Percentiles rank a stretch among this genome's conserved stretches.
phyloP scores from a whole-genome alignment of 306 rosid species.

The Quercus variabilis region DNA sequence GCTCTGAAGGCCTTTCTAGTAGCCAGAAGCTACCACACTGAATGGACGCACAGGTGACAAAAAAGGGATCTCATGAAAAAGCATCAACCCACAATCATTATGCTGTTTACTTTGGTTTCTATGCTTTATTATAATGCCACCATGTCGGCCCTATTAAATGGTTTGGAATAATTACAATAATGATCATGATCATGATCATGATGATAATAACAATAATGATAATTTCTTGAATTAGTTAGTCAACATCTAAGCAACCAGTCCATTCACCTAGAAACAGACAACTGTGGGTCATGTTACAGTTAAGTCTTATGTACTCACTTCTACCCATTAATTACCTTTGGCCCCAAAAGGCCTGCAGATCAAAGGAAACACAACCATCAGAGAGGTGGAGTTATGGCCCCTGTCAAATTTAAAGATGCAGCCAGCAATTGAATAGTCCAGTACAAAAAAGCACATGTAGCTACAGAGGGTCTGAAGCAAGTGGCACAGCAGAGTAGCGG shows the following conservation, averaged over 20 bases:
- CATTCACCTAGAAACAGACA: slow-evolving; percentile 26
- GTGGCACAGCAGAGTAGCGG: slow-evolving; percentile 27
- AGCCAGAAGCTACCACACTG: background rate
- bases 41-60: slow-evolving; percentile 4
- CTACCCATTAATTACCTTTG: slow-evolving; percentile 33
- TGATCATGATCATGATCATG: slow-evolving; percentile 1
- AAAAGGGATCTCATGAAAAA: background rate
- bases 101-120: slow-evolving; percentile 7
- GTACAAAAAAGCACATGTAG: slow-evolving; percentile 52
- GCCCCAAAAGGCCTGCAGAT: slow-evolving; percentile 28
- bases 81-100: slow-evolving; percentile 7
- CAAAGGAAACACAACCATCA: slow-evolving; percentile 31
- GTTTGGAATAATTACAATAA: background rate
- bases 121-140: slow-evolving; percentile 3
- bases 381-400: slow-evolving; percentile 48
- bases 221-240: slow-evolving; percentile 10
- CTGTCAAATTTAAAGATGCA: slow-evolving; percentile 28
- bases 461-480: slow-evolving; percentile 47
- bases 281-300: slow-evolving; percentile 11
- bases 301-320: slow-evolving; percentile 31
- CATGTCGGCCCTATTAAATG: background rate
- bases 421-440: slow-evolving; percentile 45
- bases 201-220: background rate
- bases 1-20: background rate
- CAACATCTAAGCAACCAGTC: slow-evolving; percentile 23